A percentile compares a stretch with the other conserved stretches of the same genome.
Evolutionary conservation across 1,284 basidiomycete species (phyloP).

Genomic region (Papiliotrema terrestris): DNA sequence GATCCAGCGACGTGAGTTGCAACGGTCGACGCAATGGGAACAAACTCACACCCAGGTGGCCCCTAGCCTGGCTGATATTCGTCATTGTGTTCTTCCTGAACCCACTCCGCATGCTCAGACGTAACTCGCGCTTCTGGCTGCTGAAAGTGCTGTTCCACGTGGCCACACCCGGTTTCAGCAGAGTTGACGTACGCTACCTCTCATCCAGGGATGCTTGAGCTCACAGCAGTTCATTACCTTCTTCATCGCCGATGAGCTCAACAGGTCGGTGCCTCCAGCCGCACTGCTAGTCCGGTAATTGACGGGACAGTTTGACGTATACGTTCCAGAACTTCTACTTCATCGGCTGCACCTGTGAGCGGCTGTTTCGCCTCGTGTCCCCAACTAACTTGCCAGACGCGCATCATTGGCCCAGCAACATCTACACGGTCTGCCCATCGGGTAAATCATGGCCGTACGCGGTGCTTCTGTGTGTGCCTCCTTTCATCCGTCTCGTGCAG

Average conservation of each 20-base stretch:
- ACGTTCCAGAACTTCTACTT: conserved; percentile 66
- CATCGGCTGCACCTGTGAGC: conserved; percentile 41
- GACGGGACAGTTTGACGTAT: conserved; percentile 63
- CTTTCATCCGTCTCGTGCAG: conserved; percentile 71
- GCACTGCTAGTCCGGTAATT: conserved; percentile 2
- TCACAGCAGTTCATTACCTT: conserved; percentile 31
- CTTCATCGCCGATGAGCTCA: conserved; percentile 68
- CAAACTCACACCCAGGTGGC: conserved; percentile 57
- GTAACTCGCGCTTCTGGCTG: conserved; percentile 74
- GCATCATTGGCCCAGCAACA: conserved; percentile 36
- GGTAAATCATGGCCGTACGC: conserved; percentile 56
- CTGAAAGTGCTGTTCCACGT: conserved; percentile 62
- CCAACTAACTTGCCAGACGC: conserved; percentile 16
- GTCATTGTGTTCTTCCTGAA: conserved; percentile 63
- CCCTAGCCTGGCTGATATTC: conserved; percentile 76
- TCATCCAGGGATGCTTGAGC: not conserved
- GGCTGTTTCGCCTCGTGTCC: no score
- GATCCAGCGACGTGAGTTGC: conserved; percentile 51
- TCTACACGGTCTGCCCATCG: conserved; percentile 64
- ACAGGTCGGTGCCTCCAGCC: conserved; percentile 18
- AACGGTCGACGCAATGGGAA: not conserved
- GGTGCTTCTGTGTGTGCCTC: conserved; percentile 49
- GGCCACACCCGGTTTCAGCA: conserved; percentile 64
- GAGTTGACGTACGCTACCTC: conserved; percentile 62
- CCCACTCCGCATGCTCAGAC: conserved; percentile 68